A percentile compares a stretch with the other conserved stretches of the same genome.
phyloP scores from a whole-genome alignment of 2,329 filamentous ascomycete species.

The Venturia aucupariae region DNA sequence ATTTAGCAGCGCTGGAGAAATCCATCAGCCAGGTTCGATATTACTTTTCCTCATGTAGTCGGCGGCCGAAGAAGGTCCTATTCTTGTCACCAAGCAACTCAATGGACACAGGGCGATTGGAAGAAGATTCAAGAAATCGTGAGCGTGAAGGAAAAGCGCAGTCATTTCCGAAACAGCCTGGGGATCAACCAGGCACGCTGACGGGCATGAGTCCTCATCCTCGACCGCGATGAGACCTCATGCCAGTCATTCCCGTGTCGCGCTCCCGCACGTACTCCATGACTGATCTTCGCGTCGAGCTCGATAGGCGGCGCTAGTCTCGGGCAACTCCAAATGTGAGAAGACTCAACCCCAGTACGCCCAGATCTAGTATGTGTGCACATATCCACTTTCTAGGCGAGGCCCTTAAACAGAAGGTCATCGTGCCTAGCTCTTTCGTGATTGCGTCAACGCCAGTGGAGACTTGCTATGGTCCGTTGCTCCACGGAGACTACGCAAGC shows the following conservation, averaged over 20 bases:
- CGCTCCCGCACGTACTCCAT: neutral
- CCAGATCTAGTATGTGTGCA: neutral
- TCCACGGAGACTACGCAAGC: neutral
- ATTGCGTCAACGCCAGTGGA: conserved; percentile 4
- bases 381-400: neutral
- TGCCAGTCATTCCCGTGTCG: conserved; percentile 4
- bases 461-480: neutral
- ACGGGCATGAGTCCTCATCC: neutral
- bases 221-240: neutral
- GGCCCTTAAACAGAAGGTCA: neutral
- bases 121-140: too few species aligned
- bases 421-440: neutral
- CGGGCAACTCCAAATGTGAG: neutral
- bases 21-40: conserved; percentile 4
- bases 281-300: neutral
- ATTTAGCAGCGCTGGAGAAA: conserved; percentile 1
- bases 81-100: neutral
- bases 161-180: neutral
- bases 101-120: neutral
- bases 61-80: conserved; percentile 4
- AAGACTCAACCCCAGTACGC: neutral
- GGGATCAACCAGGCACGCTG: neutral
- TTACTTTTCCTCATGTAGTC: neutral
- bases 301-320: neutral
- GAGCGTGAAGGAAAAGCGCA: neutral